Percentiles rank a stretch among this genome's conserved stretches.
Conservation (phyloP, 495 filamentous ascomycete species). For the Oleoguttula mirabilis region DNA sequence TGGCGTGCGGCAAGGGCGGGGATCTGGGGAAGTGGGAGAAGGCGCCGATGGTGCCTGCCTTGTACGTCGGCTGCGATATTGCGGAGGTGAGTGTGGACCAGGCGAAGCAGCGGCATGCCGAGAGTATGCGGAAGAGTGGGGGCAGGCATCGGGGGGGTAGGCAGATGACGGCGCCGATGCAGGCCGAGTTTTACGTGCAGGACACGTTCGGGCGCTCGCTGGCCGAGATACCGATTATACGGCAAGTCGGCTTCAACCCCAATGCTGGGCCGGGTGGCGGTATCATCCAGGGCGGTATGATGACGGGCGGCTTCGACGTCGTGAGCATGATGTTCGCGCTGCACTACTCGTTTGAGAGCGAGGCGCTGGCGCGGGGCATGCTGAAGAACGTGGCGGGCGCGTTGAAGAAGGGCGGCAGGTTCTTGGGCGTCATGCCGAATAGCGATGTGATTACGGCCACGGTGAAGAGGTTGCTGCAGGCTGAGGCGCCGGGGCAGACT, state of each 20-base stretch:
- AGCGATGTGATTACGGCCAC: conserved; percentile 70
- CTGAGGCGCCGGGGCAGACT: conserved; percentile 25
- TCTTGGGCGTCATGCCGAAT: conserved; percentile 87
- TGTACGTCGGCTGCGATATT: conserved; percentile 88
- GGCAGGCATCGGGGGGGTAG: conserved; percentile 31
- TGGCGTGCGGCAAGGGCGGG: conserved; percentile 94
- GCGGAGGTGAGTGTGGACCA: conserved; percentile 86
- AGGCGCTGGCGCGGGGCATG: conserved; percentile 81
- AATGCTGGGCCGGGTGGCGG: conserved; percentile 48
- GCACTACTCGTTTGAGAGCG: conserved; percentile 92
- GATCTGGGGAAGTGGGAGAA: conserved; percentile 93
- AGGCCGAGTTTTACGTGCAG: conserved; percentile 72
- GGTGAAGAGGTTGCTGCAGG: conserved; percentile 33
- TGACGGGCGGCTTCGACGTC: conserved; percentile 64
- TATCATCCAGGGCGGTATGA: conserved; percentile 42
- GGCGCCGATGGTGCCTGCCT: conserved; percentile 67
- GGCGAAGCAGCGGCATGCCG: conserved; percentile 66
- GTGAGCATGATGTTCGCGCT: conserved; percentile 99
- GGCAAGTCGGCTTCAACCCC: conserved; percentile 71
- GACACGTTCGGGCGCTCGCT: conserved; percentile 81
- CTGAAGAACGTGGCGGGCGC: conserved; percentile 80
- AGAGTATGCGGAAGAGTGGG: conserved; percentile 40
- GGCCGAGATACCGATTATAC: conserved; percentile 61
- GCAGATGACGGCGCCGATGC: conserved; percentile 54
- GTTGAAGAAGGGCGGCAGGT: conserved; percentile 84